These are phyloP conservation scores for Nannizziopsis arthrosporioides DNA, from an alignment of 2,329 filamentous ascomycete species.

Conservation along the genomic window DNA sequence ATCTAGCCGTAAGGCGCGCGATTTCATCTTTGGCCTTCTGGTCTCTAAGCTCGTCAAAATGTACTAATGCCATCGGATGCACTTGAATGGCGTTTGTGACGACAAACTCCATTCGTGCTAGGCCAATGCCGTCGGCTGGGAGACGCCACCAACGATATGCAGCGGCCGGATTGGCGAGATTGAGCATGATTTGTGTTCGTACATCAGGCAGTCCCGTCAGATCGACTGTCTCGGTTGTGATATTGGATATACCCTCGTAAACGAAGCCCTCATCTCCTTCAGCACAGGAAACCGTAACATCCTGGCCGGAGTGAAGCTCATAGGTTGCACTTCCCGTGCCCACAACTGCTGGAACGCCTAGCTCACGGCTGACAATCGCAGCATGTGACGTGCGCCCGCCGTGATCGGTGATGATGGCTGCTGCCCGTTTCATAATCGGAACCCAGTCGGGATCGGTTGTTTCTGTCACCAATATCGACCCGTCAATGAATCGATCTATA, in stretches of 20 bases:
- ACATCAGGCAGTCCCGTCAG: background rate
- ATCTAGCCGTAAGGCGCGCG: background rate
- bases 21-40: conserved; percentile 1
- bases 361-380: conserved; percentile 27
- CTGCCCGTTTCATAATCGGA: conserved; percentile 5
- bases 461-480: conserved; percentile 1
- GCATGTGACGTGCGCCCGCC: conserved; percentile 2
- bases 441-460: conserved; percentile 5
- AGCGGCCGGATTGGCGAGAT: background rate
- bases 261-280: conserved; percentile 30
- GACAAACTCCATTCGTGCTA: conserved; percentile 4
- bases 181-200: conserved; percentile 1
- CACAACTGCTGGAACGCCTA: conserved; percentile 30
- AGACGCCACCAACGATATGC: conserved; percentile 3
- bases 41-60: background rate
- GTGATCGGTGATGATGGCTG: conserved; percentile 4
- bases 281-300: conserved; percentile 32
- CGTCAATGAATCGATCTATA: background rate
- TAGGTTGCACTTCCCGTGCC: conserved; percentile 29
- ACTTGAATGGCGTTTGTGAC: background rate
- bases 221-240: conserved; percentile 21
- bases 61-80: conserved; percentile 2
- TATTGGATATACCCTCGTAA: conserved; percentile 26
- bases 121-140: conserved; percentile 1
- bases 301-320: conserved; percentile 27